A percentile compares a stretch with the other conserved stretches of the same genome.
Conservation (phyloP, 305 asterid species). For the Solanum aculeatissimum region DNA sequence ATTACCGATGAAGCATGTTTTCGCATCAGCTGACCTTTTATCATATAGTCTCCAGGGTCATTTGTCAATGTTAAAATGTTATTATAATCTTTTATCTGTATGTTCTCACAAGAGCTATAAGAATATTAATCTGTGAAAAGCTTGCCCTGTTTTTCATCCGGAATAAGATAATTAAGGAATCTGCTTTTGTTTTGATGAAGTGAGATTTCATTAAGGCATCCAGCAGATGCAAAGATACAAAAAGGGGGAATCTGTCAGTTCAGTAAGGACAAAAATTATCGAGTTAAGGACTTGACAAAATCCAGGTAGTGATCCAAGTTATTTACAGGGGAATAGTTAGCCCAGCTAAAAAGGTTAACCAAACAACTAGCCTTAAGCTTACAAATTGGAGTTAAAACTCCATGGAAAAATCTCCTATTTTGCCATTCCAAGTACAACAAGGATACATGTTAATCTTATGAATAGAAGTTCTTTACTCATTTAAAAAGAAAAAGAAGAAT, state of each 20-base stretch:
- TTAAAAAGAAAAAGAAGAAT: not conserved
- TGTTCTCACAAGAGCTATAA: not conserved
- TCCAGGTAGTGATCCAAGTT: too few relatives aligned
- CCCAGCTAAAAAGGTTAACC: too few relatives aligned
- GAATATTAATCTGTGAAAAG: not conserved
- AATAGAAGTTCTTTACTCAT: not conserved
- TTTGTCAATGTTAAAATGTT: not conserved
- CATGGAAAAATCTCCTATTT: too few relatives aligned
- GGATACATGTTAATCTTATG: not conserved
- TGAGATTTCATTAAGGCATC: too few relatives aligned
- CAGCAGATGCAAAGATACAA: too few relatives aligned
- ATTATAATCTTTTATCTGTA: not conserved
- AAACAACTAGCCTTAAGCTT: too few relatives aligned
- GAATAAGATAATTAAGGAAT: not conserved
- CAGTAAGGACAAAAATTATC: too few relatives aligned
- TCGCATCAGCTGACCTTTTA: not conserved
- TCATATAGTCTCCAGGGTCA: not conserved
- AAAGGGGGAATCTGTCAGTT: too few relatives aligned
- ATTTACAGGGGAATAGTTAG: too few relatives aligned
- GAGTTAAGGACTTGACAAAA: too few relatives aligned
- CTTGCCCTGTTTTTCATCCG: not conserved
- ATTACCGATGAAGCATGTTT: not conserved
- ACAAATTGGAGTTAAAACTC: too few relatives aligned
- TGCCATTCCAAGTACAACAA: too few relatives aligned
- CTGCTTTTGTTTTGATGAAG: not conserved